Base-by-base conservation (phyloP, 768 basidiomycete species). In the Rhizopogon rudus region DNA sequence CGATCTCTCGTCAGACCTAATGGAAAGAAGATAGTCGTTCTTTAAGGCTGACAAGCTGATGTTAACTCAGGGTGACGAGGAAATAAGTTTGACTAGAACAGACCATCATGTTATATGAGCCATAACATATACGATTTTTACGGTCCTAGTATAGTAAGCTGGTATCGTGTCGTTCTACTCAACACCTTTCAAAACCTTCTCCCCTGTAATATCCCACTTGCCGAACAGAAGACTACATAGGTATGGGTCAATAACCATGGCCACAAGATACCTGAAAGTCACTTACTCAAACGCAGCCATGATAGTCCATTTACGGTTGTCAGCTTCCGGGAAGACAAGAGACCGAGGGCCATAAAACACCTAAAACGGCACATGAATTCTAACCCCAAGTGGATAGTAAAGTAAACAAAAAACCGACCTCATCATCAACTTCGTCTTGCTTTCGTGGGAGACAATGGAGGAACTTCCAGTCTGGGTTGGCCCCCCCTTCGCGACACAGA, bases 301-400 rank as follows among this genome's bases (percentile, higher is more conserved):
- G 63, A 87, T 96, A 0, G 94, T 94, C 95, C 93, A 96, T 69
- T 94, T 95, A 56, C 96, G 82, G 75, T 99, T 99, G 74, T 98
- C 95, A 0, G 93, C 87, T 71, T 94, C 94, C 14, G 83, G 87
- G 81, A 94, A 99, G 12, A 89, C 96, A 44, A 97, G 81, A 14
- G 91, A 93, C 44, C 94, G 85, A 39, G 87, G 82, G 7, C 94
- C 92, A 66, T 98, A 97, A 69, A 98, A 98, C 16, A 98, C 88
- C 88, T 90, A 10, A 37, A 37, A 22, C 14, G 59, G 22, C 52
- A 46, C 20, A 48, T 51, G 53, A 42, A 59, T 49, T n/a, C 12
- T 35, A 40, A 3, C 35, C 42, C 16, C 44, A 39, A 52, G 25
- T 31, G 48, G 40, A 39, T 46, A 44, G 33, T 28, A 42, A 44